Evolutionary conservation across 2,329 filamentous ascomycete species (phyloP).

Genomic region (Esteya vermicola): DNA sequence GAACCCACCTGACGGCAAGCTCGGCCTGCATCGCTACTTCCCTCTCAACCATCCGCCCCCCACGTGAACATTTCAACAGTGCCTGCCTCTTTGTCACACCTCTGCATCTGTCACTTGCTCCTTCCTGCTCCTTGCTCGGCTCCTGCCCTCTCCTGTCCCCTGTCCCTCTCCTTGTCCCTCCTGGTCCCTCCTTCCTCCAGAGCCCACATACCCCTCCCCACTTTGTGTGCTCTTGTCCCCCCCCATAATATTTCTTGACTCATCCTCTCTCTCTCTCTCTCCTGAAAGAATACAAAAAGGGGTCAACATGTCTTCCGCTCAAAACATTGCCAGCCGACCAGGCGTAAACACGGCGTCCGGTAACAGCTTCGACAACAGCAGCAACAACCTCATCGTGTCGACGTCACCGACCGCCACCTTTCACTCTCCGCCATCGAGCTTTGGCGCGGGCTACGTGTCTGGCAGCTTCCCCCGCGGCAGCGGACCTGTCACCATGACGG

Average conservation of each 20-base stretch:
- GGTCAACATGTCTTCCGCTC: conserved; percentile 10
- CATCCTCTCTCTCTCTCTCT: background rate
- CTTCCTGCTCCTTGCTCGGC: background rate
- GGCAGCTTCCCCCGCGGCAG: conserved; percentile 10
- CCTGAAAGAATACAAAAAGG: no score
- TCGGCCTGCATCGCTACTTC: no score
- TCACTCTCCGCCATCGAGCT: conserved; percentile 56
- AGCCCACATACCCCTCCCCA: background rate
- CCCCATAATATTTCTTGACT: background rate
- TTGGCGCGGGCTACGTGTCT: conserved; percentile 18
- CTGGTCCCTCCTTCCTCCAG: no score
- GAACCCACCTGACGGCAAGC: no score
- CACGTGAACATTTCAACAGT: no score
- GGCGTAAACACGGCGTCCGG: no score
- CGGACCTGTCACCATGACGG: conserved; percentile 25
- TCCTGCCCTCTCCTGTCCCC: background rate
- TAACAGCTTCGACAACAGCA: no score
- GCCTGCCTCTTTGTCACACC: no score
- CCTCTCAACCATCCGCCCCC: no score
- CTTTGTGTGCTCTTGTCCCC: background rate
- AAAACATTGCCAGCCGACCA: conserved; percentile 19
- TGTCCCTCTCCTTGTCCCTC: no score
- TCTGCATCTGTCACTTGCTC: no score
- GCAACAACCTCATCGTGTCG: conserved; percentile 47
- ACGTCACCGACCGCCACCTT: conserved; percentile 64